A percentile compares a stretch with the other conserved stretches of the same genome.
phyloP scores from a whole-genome alignment of 1,139 yeast genomes.

The Diutina scorzettiae region DNA sequence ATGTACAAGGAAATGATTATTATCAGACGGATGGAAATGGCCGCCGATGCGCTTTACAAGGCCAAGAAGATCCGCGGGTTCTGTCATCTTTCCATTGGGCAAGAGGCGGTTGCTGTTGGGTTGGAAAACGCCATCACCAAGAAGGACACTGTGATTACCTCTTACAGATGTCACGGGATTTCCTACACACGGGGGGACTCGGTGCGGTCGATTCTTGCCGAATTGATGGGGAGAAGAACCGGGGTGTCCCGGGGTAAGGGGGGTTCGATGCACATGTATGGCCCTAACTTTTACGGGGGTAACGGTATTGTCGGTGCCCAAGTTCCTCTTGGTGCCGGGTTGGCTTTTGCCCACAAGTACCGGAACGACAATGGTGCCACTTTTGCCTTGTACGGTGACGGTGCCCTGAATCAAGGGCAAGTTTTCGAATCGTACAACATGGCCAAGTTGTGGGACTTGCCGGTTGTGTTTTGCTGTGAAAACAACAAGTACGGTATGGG shows the following conservation, averaged over 20 bases:
- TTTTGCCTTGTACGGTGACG: conserved; percentile 92
- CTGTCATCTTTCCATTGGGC: conserved; percentile 98
- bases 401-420: conserved; percentile 99
- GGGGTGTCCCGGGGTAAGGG: conserved; percentile 98
- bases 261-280: conserved; percentile 99
- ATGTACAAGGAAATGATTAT: conserved; percentile 96
- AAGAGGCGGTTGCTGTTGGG: conserved; percentile 98
- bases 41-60: conserved; percentile 93
- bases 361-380: conserved; percentile 70
- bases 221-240: conserved; percentile 89
- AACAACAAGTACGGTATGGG: conserved; percentile 99
- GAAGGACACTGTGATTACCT: conserved; percentile 83
- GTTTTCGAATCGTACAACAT: conserved; percentile 94
- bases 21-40: conserved; percentile 97
- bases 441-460: conserved; percentile 98
- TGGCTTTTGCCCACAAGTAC: conserved; percentile 95
- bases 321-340: conserved; percentile 95
- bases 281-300: conserved; percentile 94
- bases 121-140: conserved; percentile 86
- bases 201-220: conserved; percentile 84
- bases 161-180: conserved; percentile 98
- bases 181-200: conserved; percentile 93
- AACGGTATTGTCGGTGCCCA: conserved; percentile 99
- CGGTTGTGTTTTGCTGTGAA: conserved; percentile 91
- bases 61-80: conserved; percentile 98